phyloP scores from a whole-genome alignment of 768 basidiomycete genomes.

The Tubosaeta sp. region DNA sequence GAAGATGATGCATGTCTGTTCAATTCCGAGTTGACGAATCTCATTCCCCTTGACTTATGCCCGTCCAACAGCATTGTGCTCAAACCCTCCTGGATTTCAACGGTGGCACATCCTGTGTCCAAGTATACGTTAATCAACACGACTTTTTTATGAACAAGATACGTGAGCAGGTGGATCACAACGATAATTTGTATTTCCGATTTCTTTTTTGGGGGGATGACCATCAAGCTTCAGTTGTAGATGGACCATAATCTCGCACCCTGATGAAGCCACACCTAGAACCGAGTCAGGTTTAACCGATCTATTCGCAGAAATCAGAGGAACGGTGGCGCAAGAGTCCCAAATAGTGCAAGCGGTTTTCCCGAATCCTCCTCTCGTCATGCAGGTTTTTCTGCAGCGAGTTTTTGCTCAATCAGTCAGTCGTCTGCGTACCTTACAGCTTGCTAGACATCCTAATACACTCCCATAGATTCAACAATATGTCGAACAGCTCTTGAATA shows the following conservation, averaged over 20 bases:
- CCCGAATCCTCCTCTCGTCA: slow-evolving; percentile 91
- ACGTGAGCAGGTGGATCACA: slow-evolving; percentile 53
- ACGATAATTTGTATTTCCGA: slow-evolving; percentile 52
- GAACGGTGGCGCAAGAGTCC: slow-evolving; percentile 90
- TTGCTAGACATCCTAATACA: slow-evolving; percentile 4
- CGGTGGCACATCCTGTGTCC: slow-evolving; percentile 93
- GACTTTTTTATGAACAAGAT: slow-evolving; percentile 98
- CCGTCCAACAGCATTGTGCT: slow-evolving; percentile 79
- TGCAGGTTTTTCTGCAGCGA: slow-evolving; percentile 96
- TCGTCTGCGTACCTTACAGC: slow-evolving; percentile 1
- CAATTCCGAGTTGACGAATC: slow-evolving; percentile 13
- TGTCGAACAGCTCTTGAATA: slow-evolving; percentile 82
- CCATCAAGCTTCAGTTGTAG: slow-evolving; percentile 40
- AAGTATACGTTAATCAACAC: slow-evolving; percentile 99
- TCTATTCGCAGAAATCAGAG: slow-evolving; percentile 81
- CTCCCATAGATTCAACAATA: slow-evolving; percentile 86
- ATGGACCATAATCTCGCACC: slow-evolving; percentile 79
- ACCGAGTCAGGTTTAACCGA: slow-evolving; percentile 74
- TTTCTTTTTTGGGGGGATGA: not conserved
- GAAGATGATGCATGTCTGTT: slow-evolving; percentile 94
- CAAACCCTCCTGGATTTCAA: slow-evolving; percentile 97
- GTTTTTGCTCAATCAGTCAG: slow-evolving; percentile 96
- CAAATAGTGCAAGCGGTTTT: slow-evolving; percentile 99
- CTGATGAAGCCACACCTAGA: slow-evolving; percentile 71
- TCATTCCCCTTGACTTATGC: slow-evolving; percentile 8